Percentiles rank a stretch among this genome's conserved stretches.
phyloP scores from a whole-genome alignment of 1,284 basidiomycete genomes.

The Rhodotorula sp. region DNA sequence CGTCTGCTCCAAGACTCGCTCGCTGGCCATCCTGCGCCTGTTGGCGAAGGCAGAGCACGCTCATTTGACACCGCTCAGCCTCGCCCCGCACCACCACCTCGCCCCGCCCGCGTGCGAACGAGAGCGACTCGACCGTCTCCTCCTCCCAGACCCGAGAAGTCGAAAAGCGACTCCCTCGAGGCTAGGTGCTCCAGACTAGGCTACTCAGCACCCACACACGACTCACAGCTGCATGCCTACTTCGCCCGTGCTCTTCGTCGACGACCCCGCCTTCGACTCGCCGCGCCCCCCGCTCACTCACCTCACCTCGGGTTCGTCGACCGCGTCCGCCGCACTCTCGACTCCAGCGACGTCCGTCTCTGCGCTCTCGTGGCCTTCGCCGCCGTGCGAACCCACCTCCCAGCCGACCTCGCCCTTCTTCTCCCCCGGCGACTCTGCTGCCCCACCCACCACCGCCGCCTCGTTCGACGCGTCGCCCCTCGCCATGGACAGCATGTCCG shows the following conservation, averaged over 20 bases:
- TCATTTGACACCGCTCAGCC: too few species aligned
- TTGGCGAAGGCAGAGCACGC: too few species aligned
- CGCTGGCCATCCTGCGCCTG: too few species aligned
- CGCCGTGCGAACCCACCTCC: background rate
- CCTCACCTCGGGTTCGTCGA: background rate
- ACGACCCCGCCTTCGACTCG: background rate
- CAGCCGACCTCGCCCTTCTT: background rate
- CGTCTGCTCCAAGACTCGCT: too few species aligned
- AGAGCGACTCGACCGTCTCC: background rate
- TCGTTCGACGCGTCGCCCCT: background rate
- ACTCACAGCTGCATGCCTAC: background rate
- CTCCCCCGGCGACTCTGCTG: background rate
- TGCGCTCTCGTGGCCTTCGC: background rate
- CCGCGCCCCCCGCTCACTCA: background rate
- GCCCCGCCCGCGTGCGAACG: too few species aligned
- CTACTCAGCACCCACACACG: background rate
- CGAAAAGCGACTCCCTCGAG: background rate
- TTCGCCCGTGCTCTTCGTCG: constrained; percentile 2
- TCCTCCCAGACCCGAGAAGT: background rate
- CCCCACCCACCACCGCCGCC: background rate
- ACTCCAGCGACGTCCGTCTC: constrained; percentile 13
- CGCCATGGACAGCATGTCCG: constrained; percentile 1
- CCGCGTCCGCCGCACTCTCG: background rate
- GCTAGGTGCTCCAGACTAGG: constrained; percentile 3
- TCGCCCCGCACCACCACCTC: too few species aligned